These are phyloP conservation scores for Fusarium pininemorale DNA, from an alignment of 2,329 filamentous ascomycete species.

Conservation along the genomic window DNA sequence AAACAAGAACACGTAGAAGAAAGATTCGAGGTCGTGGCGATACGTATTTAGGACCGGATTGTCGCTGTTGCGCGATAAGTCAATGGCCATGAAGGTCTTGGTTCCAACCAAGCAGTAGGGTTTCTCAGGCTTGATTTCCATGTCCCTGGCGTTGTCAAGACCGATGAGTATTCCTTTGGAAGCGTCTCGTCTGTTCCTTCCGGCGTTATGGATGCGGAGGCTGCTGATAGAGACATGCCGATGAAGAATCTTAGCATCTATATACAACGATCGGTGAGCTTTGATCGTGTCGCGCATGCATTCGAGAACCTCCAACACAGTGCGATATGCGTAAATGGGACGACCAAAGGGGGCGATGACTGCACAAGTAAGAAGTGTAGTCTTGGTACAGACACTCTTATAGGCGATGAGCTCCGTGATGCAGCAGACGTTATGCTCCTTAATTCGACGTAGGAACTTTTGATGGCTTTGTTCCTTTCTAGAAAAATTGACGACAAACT, in stretches of 20 bases:
- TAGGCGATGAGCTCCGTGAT: conserved; percentile 23
- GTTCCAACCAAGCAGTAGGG: conserved; percentile 25
- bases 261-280: conserved; percentile 49
- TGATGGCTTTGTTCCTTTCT: neutral
- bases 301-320: conserved; percentile 46
- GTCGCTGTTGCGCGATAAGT: neutral
- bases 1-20: conserved; percentile 41
- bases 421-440: conserved; percentile 22
- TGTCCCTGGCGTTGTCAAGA: conserved; percentile 21
- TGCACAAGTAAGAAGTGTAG: neutral
- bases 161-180: conserved; percentile 40
- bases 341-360: conserved; percentile 25
- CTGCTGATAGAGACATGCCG: conserved; percentile 50
- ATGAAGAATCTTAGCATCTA: conserved; percentile 48
- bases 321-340: conserved; percentile 36
- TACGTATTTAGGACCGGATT: conserved; percentile 22
- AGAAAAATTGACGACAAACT: conserved; percentile 32
- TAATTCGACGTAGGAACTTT: conserved; percentile 18
- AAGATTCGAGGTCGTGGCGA: conserved; percentile 43
- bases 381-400: neutral
- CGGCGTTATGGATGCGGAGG: conserved; percentile 46
- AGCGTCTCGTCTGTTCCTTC: no score
- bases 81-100: conserved; percentile 42
- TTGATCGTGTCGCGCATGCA: conserved; percentile 48
- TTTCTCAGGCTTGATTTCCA: conserved; percentile 34